These are phyloP conservation scores for Fusarium liriodendri DNA, from an alignment of 2,329 filamentous ascomycete genomes.

Conservation along the genomic window DNA sequence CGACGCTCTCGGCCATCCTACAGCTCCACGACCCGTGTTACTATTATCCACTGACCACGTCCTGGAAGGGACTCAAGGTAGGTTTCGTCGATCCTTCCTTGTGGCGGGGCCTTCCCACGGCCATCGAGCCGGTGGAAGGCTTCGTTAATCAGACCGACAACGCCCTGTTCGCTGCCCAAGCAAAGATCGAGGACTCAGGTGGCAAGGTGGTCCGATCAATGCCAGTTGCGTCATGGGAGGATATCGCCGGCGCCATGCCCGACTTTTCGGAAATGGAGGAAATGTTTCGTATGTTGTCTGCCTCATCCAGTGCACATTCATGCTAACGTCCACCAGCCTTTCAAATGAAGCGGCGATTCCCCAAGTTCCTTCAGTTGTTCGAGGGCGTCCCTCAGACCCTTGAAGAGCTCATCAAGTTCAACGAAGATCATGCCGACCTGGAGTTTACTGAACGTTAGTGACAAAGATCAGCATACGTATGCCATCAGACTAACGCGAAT, in stretches of 20 bases:
- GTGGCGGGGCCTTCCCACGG: neutral
- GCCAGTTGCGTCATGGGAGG: neutral
- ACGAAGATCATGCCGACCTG: neutral
- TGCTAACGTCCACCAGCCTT: neutral
- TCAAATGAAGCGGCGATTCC: neutral
- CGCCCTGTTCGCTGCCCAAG: neutral
- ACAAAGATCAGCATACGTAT: neutral
- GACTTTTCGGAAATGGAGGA: neutral
- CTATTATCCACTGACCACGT: neutral
- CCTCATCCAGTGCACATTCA: neutral
- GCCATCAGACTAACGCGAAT: neutral
- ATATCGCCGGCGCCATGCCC: neutral
- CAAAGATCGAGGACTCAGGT: neutral
- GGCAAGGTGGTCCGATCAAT: neutral
- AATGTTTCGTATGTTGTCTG: neutral
- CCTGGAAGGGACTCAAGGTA: neutral
- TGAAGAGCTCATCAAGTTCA: neutral
- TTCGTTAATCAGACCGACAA: neutral
- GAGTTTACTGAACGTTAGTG: neutral
- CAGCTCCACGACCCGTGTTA: neutral
- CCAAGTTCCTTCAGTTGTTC: neutral
- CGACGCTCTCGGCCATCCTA: neutral
- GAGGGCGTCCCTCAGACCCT: neutral
- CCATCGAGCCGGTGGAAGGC: neutral
- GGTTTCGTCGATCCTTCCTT: neutral